These are phyloP conservation scores for Akanthomyces muscarius DNA, from an alignment of 2,329 filamentous ascomycete genomes.

Conservation along the genomic window DNA sequence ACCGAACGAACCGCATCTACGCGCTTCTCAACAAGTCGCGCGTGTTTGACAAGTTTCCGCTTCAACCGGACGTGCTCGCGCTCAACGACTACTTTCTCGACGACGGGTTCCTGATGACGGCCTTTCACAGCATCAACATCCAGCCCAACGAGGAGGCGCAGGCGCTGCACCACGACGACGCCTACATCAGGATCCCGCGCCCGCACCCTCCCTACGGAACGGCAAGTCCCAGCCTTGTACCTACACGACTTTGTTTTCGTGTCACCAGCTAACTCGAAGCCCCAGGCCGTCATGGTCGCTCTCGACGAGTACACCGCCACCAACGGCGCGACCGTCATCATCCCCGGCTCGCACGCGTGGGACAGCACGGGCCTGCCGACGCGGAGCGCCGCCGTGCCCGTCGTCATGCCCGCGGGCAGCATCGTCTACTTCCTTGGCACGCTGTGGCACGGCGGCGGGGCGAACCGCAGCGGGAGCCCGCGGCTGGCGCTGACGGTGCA, in stretches of 20 bases:
- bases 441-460: conserved; percentile 37
- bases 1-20: conserved; percentile 35
- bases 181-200: conserved; percentile 29
- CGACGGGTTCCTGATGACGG: conserved; percentile 32
- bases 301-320: conserved; percentile 30
- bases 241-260: no score
- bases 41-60: conserved; percentile 34
- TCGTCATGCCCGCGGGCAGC: conserved; percentile 34
- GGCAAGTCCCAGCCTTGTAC: conserved; percentile 19
- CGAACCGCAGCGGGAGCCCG: conserved; percentile 28
- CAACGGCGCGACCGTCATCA: conserved; percentile 34
- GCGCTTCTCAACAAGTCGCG: conserved; percentile 36
- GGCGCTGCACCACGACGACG: conserved; percentile 33
- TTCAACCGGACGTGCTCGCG: conserved; percentile 32
- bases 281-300: conserved; percentile 28
- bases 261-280: no score
- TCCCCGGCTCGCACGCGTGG: conserved; percentile 35
- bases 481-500: conserved; percentile 36
- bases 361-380: conserved; percentile 22
- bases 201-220: conserved; percentile 32
- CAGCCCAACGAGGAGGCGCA: conserved; percentile 36
- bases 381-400: conserved; percentile 29
- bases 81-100: conserved; percentile 40
- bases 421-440: conserved; percentile 34
- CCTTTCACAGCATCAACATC: conserved; percentile 36